Conservation (phyloP, 345 rosid species). For the Aquilaria malaccensis region DNA sequence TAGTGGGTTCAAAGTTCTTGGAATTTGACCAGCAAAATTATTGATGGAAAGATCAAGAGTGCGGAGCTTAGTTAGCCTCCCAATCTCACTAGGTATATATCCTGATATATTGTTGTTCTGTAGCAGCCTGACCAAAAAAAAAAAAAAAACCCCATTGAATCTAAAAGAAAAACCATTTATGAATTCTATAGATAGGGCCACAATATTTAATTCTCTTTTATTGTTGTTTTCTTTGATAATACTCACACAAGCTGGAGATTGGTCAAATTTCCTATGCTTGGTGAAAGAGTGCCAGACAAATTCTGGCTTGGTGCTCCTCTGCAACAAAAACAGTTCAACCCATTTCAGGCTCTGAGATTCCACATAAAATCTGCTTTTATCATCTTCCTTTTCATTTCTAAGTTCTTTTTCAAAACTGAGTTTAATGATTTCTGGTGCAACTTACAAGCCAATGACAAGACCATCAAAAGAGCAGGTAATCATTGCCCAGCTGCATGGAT, state of each 20-base stretch:
- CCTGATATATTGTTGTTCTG: conserved; percentile 85
- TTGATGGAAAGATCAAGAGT: conserved; percentile 86
- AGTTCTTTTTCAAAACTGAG: not conserved
- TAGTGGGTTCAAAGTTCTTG: conserved; percentile 43
- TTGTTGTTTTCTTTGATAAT: not conserved
- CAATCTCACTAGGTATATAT: conserved; percentile 60
- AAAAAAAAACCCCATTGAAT: not conserved
- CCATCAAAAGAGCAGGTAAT: conserved; percentile 62
- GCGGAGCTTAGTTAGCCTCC: conserved; percentile 60
- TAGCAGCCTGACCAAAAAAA: conserved; percentile 38
- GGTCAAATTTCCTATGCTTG: conserved; percentile 72
- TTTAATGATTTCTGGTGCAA: not conserved
- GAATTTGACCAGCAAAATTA: conserved; percentile 60
- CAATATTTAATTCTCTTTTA: too few relatives aligned
- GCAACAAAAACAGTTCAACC: conserved; percentile 19
- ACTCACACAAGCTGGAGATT: conserved; percentile 79
- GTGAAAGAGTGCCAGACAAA: conserved; percentile 64
- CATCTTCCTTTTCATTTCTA: too few relatives aligned
- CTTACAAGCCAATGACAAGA: conserved; percentile 70
- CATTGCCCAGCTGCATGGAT: conserved; percentile 89
- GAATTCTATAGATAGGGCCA: too few relatives aligned
- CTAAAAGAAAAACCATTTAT: too few relatives aligned
- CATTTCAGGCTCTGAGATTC: not conserved
- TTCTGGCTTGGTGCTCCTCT: conserved; percentile 85
- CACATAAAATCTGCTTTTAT: not conserved